phyloP scores from a whole-genome alignment of 2,329 filamentous ascomycete genomes.

The Seiridium cupressi region DNA sequence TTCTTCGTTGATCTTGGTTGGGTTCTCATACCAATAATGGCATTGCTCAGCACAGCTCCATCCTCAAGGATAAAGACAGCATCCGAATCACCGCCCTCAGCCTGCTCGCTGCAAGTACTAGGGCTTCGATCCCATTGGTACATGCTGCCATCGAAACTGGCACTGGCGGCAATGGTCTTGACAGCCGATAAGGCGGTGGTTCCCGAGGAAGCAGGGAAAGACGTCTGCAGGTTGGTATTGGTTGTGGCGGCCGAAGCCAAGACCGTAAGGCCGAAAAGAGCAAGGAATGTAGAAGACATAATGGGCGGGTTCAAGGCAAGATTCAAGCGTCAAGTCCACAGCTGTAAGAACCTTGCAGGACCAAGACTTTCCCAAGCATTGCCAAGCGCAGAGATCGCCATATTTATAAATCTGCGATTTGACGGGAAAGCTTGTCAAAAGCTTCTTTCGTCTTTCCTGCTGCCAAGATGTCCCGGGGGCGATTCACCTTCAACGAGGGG shows the following conservation, averaged over 20 bases:
- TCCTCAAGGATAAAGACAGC: not conserved
- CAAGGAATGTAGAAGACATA: not conserved
- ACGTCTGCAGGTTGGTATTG: slow-evolving; percentile 23
- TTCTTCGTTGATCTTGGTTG: not conserved
- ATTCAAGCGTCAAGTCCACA: too few species aligned
- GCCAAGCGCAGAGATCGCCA: not conserved
- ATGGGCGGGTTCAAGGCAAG: too few species aligned
- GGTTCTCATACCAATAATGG: not conserved
- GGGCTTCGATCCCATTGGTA: slow-evolving; percentile 22
- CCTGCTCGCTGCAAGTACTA: slow-evolving; percentile 13
- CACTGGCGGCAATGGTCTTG: slow-evolving; percentile 40
- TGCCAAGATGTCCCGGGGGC: not conserved
- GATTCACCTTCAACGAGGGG: too few species aligned
- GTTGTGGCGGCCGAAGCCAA: slow-evolving; percentile 9
- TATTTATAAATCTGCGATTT: not conserved
- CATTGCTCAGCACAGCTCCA: not conserved
- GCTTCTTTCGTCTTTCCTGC: not conserved
- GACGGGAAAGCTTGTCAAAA: not conserved
- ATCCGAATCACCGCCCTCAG: slow-evolving; percentile 1
- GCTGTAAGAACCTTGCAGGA: too few species aligned
- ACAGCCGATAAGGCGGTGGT: slow-evolving; percentile 37
- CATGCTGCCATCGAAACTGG: slow-evolving; percentile 46
- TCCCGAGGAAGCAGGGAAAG: slow-evolving; percentile 36
- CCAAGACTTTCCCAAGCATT: not conserved
- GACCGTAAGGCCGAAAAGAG: not conserved